Evolutionary conservation across 768 basidiomycete species (phyloP).

Genomic region (Hygrocybe punicea): DNA sequence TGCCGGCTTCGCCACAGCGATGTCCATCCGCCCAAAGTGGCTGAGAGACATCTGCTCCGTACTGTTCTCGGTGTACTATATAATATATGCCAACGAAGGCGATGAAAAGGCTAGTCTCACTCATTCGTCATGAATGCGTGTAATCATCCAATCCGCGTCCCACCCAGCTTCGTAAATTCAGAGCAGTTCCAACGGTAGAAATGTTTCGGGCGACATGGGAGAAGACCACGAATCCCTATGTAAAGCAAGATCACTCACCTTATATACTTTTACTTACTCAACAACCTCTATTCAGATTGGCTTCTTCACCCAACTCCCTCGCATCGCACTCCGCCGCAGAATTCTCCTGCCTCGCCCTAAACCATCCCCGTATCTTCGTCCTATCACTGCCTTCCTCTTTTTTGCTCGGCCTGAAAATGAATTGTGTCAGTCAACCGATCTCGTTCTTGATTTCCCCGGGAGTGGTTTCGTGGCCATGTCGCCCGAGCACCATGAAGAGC

Average conservation of each 20-base stretch:
- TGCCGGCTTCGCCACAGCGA: slow-evolving; percentile 94
- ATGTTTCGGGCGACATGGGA: slow-evolving; percentile 97
- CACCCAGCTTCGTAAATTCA: slow-evolving; percentile 77
- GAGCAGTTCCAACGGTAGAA: slow-evolving; percentile 93
- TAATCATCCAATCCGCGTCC: background rate
- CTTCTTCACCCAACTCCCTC: slow-evolving; percentile 57
- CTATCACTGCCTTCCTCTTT: slow-evolving; percentile 81
- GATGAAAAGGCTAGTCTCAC: slow-evolving; percentile 82
- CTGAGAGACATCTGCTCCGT: slow-evolving; percentile 82
- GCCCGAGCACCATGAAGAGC: slow-evolving; percentile 95
- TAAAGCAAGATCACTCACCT: slow-evolving; percentile 38
- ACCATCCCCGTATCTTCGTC: slow-evolving; percentile 71
- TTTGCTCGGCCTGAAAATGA: slow-evolving; percentile 67
- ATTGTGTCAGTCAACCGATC: slow-evolving; percentile 64
- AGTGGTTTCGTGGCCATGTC: slow-evolving; percentile 97
- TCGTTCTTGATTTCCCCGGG: slow-evolving; percentile 91
- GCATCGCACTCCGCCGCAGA: slow-evolving; percentile 62
- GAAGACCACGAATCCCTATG: slow-evolving; percentile 92
- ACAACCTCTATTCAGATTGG: slow-evolving; percentile 53
- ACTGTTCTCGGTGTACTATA: slow-evolving; percentile 85
- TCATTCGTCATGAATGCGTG: background rate
- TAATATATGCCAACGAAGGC: slow-evolving; percentile 79
- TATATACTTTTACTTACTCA: background rate
- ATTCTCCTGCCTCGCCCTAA: slow-evolving; percentile 80
- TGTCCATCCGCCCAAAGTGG: slow-evolving; percentile 90